Base-by-base conservation (phyloP, 2,329 filamentous ascomycete species). In the Diplodia mutila region DNA sequence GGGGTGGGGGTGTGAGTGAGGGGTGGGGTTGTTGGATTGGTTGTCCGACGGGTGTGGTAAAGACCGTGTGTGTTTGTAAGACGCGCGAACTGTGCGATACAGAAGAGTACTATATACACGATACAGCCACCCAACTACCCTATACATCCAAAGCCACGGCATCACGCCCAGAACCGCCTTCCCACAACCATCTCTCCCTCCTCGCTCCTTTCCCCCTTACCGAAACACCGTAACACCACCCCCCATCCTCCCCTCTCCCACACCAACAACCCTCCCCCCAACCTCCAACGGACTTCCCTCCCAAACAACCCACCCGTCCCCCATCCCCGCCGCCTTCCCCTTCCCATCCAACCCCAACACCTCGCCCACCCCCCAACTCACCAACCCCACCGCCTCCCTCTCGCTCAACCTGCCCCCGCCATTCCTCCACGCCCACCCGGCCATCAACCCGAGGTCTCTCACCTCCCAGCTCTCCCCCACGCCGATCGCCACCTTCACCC, bases 251-350 rank as follows among this genome's bases (percentile, higher is more conserved):
- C 48, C 48, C 23, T 66, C 65, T 2, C 71, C 69, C 12, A 73
- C 51, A 3, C 65, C 73, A 16, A 70, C 83, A 53, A 90, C 81
- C 57, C 84, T 77, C 6, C 83, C 83, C 4, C 84, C 85, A 73
- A 90, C 85, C 71, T 88, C 83, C 69, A 91, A 73, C 23, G 89
- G 89, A 71, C 81, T 87, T 0, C 88, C 88, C 73, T 91, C 88
- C 64, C 83, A 87, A 6, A 91, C 81, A 3, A 89, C 81, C 77
- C 90, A 91, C 70, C 90, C 69, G 25, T 32, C n/a, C 2, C 18
- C 54, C 39, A 68, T 55, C 27, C 71, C 32, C n/a, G n/a, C 80
- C 46, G 75, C 69, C 27, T 32, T n/a, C 2, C 18, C 54, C 39
- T 69, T 55, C 27, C 71, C 32, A 8, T 81, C 71, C 1, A 86